These are phyloP conservation scores for Crotalaria pallida DNA, from an alignment of 306 rosid genomes.

Conservation along the genomic window DNA sequence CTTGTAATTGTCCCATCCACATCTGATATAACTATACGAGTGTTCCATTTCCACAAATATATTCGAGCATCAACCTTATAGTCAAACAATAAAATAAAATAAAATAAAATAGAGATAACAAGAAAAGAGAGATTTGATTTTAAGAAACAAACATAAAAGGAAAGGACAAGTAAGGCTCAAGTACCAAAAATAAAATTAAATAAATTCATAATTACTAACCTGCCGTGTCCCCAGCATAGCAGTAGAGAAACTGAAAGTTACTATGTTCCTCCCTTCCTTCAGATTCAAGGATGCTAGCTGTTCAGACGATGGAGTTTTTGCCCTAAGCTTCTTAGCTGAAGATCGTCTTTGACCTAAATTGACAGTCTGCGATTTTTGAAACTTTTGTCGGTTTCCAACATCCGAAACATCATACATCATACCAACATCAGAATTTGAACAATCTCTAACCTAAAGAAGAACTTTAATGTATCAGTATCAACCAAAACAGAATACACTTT, in stretches of 20 bases:
- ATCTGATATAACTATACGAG: conserved; percentile 88
- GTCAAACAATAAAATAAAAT: background rate
- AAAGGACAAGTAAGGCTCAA: background rate
- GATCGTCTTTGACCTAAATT: conserved; percentile 24
- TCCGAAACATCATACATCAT: conserved; percentile 17
- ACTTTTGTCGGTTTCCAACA: conserved; percentile 17
- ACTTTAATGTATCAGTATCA: conserved; percentile 8
- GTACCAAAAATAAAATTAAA: background rate
- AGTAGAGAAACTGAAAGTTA: conserved; percentile 73
- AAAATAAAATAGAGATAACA: background rate
- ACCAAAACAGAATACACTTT: conserved; percentile 20
- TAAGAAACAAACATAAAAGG: background rate
- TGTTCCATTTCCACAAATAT: conserved; percentile 93
- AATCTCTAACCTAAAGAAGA: conserved; percentile 32
- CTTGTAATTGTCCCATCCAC: conserved; percentile 98
- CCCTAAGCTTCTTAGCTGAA: conserved; percentile 42
- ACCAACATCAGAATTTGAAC: conserved; percentile 17
- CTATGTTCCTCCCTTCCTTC: conserved; percentile 74
- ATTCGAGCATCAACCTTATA: conserved; percentile 78
- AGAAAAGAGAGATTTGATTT: background rate
- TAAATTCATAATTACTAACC: conserved; percentile 35
- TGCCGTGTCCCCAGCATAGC: conserved; percentile 64
- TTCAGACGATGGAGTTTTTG: conserved; percentile 69
- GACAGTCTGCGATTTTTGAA: conserved; percentile 36
- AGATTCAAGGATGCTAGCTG: conserved; percentile 81